These are phyloP conservation scores for Paradendryphiella salina DNA, from an alignment of 2,329 filamentous ascomycete species.

Conservation along the genomic window DNA sequence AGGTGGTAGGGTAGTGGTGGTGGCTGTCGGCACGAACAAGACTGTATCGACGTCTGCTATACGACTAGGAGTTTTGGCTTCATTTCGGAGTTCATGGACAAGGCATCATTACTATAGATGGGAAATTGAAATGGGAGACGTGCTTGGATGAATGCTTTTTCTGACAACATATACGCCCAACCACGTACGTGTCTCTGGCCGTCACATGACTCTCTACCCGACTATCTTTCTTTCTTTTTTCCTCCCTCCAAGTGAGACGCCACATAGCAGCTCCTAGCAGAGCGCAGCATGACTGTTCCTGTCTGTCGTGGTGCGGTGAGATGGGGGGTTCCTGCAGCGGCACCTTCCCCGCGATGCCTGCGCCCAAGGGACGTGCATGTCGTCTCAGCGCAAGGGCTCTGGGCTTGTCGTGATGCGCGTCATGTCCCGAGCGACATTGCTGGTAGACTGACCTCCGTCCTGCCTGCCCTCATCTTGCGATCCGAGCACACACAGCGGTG, in stretches of 20 bases:
- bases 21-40: neutral
- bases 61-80: neutral
- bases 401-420: slow-evolving; percentile 25
- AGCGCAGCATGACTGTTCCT: neutral
- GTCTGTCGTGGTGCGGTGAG: neutral
- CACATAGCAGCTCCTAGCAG: too few species aligned
- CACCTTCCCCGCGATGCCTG: slow-evolving; percentile 26
- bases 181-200: too few species aligned
- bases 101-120: too few species aligned
- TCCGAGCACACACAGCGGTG: slow-evolving; percentile 1
- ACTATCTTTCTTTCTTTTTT: too few species aligned
- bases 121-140: too few species aligned
- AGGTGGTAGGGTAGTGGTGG: neutral
- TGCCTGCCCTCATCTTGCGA: neutral
- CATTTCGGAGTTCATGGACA: neutral
- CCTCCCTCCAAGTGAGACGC: neutral
- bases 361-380: slow-evolving; percentile 22
- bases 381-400: slow-evolving; percentile 28
- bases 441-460: neutral
- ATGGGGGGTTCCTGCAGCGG: slow-evolving; percentile 13
- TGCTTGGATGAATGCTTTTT: too few species aligned
- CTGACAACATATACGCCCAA: too few species aligned
- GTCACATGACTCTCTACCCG: too few species aligned
- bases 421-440: slow-evolving; percentile 1
- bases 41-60: neutral